These are phyloP conservation scores for Fusarium sp. DNA, from an alignment of 2,329 filamentous ascomycete species.

Conservation along the genomic window DNA sequence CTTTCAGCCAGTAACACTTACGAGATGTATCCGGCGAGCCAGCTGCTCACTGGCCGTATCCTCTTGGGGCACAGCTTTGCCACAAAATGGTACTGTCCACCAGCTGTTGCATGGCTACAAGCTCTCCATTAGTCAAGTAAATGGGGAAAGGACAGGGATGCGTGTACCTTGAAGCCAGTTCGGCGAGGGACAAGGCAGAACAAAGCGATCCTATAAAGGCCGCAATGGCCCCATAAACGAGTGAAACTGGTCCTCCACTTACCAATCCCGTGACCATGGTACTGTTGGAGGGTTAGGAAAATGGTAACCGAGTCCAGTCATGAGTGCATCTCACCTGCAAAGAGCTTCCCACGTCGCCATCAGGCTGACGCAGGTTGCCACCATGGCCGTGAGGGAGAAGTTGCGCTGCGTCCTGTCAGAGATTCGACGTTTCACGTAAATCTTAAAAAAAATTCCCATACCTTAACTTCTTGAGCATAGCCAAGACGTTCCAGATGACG, in stretches of 20 bases:
- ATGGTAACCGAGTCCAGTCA: accelerated
- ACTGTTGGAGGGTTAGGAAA: neutral
- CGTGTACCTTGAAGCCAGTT: slow-evolving; percentile 3
- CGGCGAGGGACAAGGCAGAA: slow-evolving; percentile 1
- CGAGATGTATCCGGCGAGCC: slow-evolving; percentile 6
- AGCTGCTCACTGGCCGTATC: neutral
- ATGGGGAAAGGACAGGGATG: neutral
- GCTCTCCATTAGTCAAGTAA: neutral
- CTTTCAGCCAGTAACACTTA: neutral
- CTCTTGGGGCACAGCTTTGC: slow-evolving; percentile 1
- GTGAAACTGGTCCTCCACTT: neutral
- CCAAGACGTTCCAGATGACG: neutral
- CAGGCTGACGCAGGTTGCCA: neutral
- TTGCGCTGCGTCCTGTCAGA: neutral
- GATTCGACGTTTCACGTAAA: neutral
- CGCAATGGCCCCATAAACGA: neutral
- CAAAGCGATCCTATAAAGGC: neutral
- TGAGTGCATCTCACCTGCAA: slow-evolving; percentile 16
- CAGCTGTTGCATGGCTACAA: neutral
- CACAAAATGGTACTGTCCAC: slow-evolving; percentile 21
- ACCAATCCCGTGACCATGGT: neutral
- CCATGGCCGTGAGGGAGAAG: neutral
- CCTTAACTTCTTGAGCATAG: neutral
- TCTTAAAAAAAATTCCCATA: neutral
- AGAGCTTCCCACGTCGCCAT: slow-evolving; percentile 20